Base-by-base conservation (phyloP, 441 rosid species). In the Breynia disticha region DNA sequence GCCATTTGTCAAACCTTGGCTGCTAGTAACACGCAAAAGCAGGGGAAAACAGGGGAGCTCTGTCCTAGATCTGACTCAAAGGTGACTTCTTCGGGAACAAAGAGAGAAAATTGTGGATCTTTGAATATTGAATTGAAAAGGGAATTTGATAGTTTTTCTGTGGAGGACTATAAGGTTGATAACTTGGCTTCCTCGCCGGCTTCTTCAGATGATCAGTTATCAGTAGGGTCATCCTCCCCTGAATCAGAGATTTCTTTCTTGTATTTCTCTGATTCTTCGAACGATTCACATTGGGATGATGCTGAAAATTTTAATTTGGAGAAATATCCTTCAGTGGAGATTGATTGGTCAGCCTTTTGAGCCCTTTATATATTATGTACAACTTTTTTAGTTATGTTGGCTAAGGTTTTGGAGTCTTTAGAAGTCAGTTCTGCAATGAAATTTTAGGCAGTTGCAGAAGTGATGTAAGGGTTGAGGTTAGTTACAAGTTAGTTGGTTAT, bases 301-400 rank as follows among this genome's bases (percentile, higher is more conserved):
- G 59, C 24, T 8, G 85, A 69, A 19, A 65, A 54, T 62, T 76
- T 79, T 7, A 67, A 69, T 19, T 60, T 83, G 76, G 87, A 79
- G 61, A 88, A 81, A 67, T 78, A 1, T 52, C 96, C 91, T 14
- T 88, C 96, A 0, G 77, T 73, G 70, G 95, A 88, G 74, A 88
- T 85, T 28, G 96, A 88, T 55, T 85, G 95, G 95, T 86, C 81
- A 59, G 67, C 72, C 60, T 68, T 81, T 75, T 19, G 28, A 59
- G 4, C 39, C 53, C 1, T 0, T 52, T 61, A 64, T 48, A 57
- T 18, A 48, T 14, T 37, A 46, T 61, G 46, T 46, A 2, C 10
- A 22, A 11, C 28, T 11, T 28, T 24, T 11, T 19, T 28, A n/a
- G 7, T 15, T 51, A 50, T 51, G 11, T 4, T 17, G 28, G 21